Conservation (phyloP, 129 eudicot species). For the Centaurea solstitialis region DNA sequence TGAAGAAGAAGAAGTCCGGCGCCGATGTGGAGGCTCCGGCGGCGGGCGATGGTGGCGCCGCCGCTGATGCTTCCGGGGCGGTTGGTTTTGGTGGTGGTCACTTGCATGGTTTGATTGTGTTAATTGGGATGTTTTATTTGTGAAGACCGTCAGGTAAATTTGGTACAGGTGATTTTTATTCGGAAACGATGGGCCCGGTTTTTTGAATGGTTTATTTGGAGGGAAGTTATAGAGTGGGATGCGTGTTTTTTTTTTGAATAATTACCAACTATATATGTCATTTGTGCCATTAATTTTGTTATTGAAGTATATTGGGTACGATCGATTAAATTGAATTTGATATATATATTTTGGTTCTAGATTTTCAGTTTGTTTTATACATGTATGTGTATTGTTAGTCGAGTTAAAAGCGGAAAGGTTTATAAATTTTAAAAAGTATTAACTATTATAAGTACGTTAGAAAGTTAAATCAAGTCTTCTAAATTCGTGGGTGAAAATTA, state of each 20-base stretch:
- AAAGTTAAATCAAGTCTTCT: too few species aligned
- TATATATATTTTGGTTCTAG: neutral
- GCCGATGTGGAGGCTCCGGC: constrained; percentile 37
- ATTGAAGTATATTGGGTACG: neutral
- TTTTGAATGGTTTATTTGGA: neutral
- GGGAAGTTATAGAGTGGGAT: constrained; percentile 5
- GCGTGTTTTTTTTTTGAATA: constrained; percentile 14
- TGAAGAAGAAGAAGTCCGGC: constrained; percentile 52
- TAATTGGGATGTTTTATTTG: constrained; percentile 29
- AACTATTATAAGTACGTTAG: too few species aligned
- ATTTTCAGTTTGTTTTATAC: too few species aligned
- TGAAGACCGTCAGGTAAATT: too few species aligned
- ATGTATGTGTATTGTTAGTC: neutral
- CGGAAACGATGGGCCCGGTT: neutral
- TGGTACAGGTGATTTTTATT: too few species aligned
- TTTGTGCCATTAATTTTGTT: neutral
- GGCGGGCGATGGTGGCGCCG: constrained; percentile 10
- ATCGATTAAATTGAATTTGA: constrained; percentile 8
- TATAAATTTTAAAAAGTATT: too few species aligned
- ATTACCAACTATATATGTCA: constrained; percentile 11
- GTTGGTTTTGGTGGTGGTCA: constrained; percentile 12
- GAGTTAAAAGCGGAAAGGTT: too few species aligned
- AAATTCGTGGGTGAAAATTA: too few species aligned
- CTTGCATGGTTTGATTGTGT: constrained; percentile 31
- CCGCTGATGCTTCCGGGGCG: constrained; percentile 48